phyloP scores from a whole-genome alignment of 331 rosid species.

The Rosa hybrid region DNA sequence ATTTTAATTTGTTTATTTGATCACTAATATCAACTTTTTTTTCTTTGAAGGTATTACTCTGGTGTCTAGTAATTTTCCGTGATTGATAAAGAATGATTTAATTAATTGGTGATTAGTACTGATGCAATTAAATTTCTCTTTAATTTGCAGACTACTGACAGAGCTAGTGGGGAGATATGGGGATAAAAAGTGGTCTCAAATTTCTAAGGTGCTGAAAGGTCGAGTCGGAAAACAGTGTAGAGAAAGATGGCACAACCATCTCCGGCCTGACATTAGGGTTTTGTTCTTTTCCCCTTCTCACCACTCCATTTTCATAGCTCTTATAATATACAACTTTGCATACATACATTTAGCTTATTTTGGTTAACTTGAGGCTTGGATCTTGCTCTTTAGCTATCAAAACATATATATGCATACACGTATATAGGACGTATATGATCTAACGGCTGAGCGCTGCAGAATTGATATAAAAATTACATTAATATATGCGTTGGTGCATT shows the following conservation, averaged over 20 bases:
- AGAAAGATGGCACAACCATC: conserved; percentile 90
- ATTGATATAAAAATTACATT: background rate
- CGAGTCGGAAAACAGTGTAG: conserved; percentile 85
- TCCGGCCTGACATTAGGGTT: conserved; percentile 72
- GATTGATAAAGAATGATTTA: background rate
- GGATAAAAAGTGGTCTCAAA: conserved; percentile 54
- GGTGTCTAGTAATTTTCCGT: background rate
- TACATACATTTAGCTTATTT: background rate
- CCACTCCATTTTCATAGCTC: background rate
- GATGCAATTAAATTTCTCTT: background rate
- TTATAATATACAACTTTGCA: background rate
- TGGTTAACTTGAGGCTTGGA: background rate
- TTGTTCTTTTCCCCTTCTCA: conserved; percentile 15
- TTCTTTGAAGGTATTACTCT: background rate
- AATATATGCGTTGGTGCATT: background rate
- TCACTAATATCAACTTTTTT: background rate
- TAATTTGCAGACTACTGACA: conserved; percentile 39
- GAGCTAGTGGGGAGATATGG: conserved; percentile 48
- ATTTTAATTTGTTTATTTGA: background rate
- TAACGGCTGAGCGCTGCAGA: background rate
- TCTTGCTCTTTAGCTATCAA: background rate
- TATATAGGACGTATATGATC: background rate
- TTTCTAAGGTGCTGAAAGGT: conserved; percentile 49
- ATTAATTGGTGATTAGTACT: background rate
- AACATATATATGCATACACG: background rate